These are phyloP conservation scores for Lepiota brunneoincarnata DNA, from an alignment of 768 basidiomycete species.

Conservation along the genomic window DNA sequence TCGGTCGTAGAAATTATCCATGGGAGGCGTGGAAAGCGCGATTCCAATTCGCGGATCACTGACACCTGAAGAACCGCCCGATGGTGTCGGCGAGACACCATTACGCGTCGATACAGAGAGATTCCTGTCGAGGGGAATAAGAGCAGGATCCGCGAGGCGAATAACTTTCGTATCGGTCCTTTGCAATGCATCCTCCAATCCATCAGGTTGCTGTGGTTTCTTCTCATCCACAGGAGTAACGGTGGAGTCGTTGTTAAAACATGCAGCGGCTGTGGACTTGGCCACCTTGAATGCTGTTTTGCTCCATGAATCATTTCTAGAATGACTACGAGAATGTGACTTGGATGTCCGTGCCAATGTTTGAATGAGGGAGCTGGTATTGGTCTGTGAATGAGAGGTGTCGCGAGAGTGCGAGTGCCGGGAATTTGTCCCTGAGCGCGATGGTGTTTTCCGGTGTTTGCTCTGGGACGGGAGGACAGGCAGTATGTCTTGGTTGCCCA, in stretches of 20 bases:
- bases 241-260: constrained; percentile 1
- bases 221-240: constrained; percentile 16
- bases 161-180: constrained; percentile 40
- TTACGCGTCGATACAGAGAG: constrained; percentile 5
- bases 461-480: constrained; percentile 31
- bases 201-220: constrained; percentile 5
- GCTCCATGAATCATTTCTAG: constrained; percentile 41
- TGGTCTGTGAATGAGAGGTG: constrained; percentile 6
- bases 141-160: constrained; percentile 40
- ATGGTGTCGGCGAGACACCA: constrained; percentile 14
- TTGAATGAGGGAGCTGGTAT: constrained; percentile 4
- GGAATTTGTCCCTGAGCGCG: constrained; percentile 2
- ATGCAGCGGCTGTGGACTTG: constrained; percentile 27
- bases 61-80: constrained; percentile 24
- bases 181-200: constrained; percentile 38
- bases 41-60: constrained; percentile 35
- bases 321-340: constrained; percentile 28
- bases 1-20: constrained; percentile 25
- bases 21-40: constrained; percentile 31
- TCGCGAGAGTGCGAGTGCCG: background rate
- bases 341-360: constrained; percentile 6
- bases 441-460: constrained; percentile 5
- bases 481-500: constrained; percentile 61
- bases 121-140: constrained; percentile 24
- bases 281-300: constrained; percentile 40